Evolutionary conservation across 768 basidiomycete species (phyloP), one percentile per base, ranked within the genome.

Genomic region (Termitomyces sp.): DNA sequence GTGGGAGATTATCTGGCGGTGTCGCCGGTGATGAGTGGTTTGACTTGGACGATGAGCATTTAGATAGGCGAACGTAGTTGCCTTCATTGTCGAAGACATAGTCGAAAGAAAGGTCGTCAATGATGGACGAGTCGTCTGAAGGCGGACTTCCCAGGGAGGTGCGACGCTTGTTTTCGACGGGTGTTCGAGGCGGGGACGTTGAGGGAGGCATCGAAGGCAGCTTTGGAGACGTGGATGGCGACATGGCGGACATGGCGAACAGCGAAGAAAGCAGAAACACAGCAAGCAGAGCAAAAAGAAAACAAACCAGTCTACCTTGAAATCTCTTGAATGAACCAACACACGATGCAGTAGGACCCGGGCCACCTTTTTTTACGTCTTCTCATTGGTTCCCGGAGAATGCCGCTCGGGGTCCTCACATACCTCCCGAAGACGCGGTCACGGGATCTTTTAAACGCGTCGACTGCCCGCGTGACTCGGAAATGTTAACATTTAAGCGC

Each of bases 41-140:
- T 18, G 75, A 75, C 65, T 79, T 78, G 51, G 73, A 72, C 10
- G 70, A 66, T 36, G 68, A 76, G 45, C 81, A 80, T 65, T 84
- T 85, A 6, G 83, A 81, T 18, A 79, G 74, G 13, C 86, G 82
- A 47, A 84, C 72, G 55, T 76, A 73, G 57, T 85, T 78, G 7
- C 85, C 85, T 8, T 81, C 72, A 12, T 75, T 72, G 71, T 84
- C 82, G 45, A 73, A 75, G 61, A 81, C 75, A 59, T 85, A 88
- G 63, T 84, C 83, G 68, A 88, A 87, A 7, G 84, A 86, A 52
- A 87, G 79, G 64, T 86, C 85, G 52, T 81, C 79, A 59, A 83
- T 81, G 55, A 82, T 72, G 13, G 81, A 81, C 1, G 82, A 83
- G 60, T 84, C 84, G 66, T 85, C 83, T 24, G 84, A 85, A 54